phyloP scores from a whole-genome alignment of 305 asterid genomes.

The Fraxinus albicans region DNA sequence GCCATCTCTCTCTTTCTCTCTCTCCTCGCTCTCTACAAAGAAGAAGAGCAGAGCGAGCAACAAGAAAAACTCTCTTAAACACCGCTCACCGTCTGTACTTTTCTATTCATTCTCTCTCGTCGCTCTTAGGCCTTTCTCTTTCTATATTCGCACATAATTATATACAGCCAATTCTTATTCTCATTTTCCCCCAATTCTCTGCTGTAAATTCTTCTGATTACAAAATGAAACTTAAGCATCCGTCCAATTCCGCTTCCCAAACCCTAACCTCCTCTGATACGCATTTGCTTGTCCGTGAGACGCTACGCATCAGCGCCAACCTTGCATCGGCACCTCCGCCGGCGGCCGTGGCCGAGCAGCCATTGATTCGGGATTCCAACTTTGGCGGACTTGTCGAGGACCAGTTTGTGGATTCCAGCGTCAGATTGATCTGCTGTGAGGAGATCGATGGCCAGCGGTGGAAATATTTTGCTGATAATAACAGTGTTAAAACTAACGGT shows the following conservation, averaged over 20 bases:
- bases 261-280: conserved; percentile 68
- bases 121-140: neutral
- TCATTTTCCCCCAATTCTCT: conserved; percentile 1
- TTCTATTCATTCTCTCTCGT: conserved; percentile 12
- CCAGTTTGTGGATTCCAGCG: conserved; percentile 61
- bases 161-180: conserved; percentile 1
- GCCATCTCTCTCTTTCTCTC: neutral
- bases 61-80: conserved; percentile 33
- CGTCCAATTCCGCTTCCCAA: conserved; percentile 62
- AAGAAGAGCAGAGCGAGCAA: conserved; percentile 17
- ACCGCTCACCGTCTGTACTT: conserved; percentile 25
- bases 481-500: conserved; percentile 18
- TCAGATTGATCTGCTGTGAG: conserved; percentile 81
- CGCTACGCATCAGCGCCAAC: conserved; percentile 94
- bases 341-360: conserved; percentile 28
- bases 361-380: conserved; percentile 37
- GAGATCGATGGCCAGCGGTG: conserved; percentile 88
- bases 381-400: conserved; percentile 60
- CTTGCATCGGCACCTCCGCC: conserved; percentile 79
- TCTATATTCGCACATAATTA: neutral
- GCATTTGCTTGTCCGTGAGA: conserved; percentile 77
- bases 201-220: neutral
- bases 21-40: conserved; percentile 10
- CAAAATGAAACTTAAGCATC: conserved; percentile 68
- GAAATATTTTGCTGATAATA: conserved; percentile 68